A percentile compares a stretch with the other conserved stretches of the same genome.
Evolutionary conservation across 805 yeast genomes (phyloP).

Genomic region (Priceomyces carsonii): DNA sequence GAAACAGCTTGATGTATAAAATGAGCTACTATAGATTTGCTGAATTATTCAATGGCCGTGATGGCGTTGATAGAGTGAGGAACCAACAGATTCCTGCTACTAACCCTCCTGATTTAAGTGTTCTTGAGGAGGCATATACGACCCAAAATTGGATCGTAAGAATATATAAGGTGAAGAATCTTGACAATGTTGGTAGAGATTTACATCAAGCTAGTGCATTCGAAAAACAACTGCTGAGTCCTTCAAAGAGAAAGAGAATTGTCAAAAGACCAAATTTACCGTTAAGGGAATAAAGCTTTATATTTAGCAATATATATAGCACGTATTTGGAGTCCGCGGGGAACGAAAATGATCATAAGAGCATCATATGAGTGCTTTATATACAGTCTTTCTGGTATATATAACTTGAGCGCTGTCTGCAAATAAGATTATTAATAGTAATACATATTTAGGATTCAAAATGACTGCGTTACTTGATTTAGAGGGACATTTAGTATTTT

Average conservation of each 20-base stretch:
- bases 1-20: slow-evolving; percentile 89
- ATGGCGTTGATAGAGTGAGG: slow-evolving; percentile 83
- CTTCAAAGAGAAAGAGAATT: slow-evolving; percentile 40
- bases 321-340: no score
- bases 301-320: no score
- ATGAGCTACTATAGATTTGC: slow-evolving; percentile 87
- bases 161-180: slow-evolving; percentile 86
- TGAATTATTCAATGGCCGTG: slow-evolving; percentile 63
- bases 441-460: no score
- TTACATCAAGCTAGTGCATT: slow-evolving; percentile 57
- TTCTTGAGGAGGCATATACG: slow-evolving; percentile 92
- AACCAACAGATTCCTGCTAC: slow-evolving; percentile 65
- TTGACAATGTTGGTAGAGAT: slow-evolving; percentile 84
- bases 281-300: slow-evolving; percentile 44
- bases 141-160: slow-evolving; percentile 96
- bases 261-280: slow-evolving; percentile 58
- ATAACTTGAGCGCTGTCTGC: no score
- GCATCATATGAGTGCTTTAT: no score
- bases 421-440: no score
- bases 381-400: no score
- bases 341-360: no score
- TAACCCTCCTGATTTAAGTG: slow-evolving; percentile 57
- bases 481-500: slow-evolving; percentile 39
- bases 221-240: slow-evolving; percentile 38
- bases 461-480: slow-evolving; percentile 39